Evolutionary conservation across 208 protist species (phyloP).

Genomic region (Leishmania turanica): DNA sequence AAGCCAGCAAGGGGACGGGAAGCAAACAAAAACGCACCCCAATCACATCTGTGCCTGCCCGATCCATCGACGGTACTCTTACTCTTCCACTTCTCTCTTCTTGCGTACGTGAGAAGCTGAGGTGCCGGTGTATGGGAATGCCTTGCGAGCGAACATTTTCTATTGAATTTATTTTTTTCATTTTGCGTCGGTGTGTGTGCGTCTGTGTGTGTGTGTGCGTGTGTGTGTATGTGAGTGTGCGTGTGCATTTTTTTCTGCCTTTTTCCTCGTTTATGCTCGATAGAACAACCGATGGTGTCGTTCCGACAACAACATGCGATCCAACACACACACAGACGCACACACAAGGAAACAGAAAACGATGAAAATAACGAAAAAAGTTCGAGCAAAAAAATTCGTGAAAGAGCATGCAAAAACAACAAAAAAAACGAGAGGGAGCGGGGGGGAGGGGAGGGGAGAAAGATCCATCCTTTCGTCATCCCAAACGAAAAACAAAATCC

Average conservation of each 20-base stretch:
- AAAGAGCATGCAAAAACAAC: not conserved
- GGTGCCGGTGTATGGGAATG: not conserved
- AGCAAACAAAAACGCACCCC: not conserved
- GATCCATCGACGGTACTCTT: not conserved
- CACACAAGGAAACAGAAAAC: conserved; percentile 4
- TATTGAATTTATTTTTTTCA: not conserved
- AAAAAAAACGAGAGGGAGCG: not conserved
- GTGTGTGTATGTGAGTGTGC: not conserved
- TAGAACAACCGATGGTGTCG: too few relatives aligned
- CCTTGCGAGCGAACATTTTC: not conserved
- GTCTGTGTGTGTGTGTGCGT: not conserved
- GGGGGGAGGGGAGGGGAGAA: too few relatives aligned
- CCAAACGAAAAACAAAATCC: too few relatives aligned
- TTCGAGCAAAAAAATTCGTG: not conserved
- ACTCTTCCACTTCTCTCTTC: not conserved
- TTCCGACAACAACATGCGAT: not conserved
- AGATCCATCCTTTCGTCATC: too few relatives aligned
- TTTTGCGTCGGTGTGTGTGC: too few relatives aligned
- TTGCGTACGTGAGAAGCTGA: not conserved
- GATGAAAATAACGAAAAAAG: not conserved
- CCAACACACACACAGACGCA: not conserved
- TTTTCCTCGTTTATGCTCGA: not conserved
- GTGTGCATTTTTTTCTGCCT: too few relatives aligned
- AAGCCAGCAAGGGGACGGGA: not conserved
- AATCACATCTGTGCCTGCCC: not conserved